Evolutionary conservation across 257 asterid species (phyloP).

Genomic region (Craterostigma plantagineum): DNA sequence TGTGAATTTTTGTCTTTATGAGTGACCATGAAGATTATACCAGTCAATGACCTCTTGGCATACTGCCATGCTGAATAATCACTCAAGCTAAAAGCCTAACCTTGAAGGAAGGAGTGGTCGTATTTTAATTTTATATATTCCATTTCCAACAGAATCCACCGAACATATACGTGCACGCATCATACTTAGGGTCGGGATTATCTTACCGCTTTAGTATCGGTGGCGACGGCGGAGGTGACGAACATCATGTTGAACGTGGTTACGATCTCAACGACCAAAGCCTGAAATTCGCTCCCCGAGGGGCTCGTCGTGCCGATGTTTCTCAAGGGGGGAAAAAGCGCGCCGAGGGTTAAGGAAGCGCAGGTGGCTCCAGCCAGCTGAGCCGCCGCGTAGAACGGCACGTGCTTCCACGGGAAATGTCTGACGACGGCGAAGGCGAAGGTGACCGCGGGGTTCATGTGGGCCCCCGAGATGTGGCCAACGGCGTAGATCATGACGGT

Average conservation of each 20-base stretch:
- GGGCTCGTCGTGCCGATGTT: slow-evolving; percentile 62
- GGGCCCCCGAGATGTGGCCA: slow-evolving; percentile 90
- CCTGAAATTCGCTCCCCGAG: slow-evolving; percentile 41
- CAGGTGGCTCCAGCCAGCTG: slow-evolving; percentile 50
- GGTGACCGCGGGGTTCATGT: slow-evolving; percentile 90
- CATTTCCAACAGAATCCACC: no score
- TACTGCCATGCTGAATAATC: no score
- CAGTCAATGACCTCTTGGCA: no score
- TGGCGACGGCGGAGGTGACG: slow-evolving; percentile 69
- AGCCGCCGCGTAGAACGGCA: slow-evolving; percentile 52
- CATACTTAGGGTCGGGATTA: no score
- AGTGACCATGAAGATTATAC: no score
- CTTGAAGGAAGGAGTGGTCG: no score
- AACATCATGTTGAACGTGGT: slow-evolving; percentile 83
- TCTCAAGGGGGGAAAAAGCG: slow-evolving; percentile 45
- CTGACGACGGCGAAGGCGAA: slow-evolving; percentile 59
- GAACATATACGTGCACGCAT: no score
- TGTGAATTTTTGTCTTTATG: no score
- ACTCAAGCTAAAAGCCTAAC: no score
- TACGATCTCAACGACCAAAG: slow-evolving; percentile 57
- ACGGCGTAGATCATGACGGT: slow-evolving; percentile 87
- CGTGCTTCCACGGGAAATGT: slow-evolving; percentile 75
- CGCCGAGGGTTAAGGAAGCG: slow-evolving; percentile 39
- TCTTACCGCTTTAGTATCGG: slow-evolving; percentile 87
- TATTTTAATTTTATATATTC: no score